Percentiles rank a stretch among this genome's conserved stretches.
These are phyloP conservation scores for Tolypocladium endophyticum DNA, from an alignment of 2,329 filamentous ascomycete genomes.

Conservation along the genomic window DNA sequence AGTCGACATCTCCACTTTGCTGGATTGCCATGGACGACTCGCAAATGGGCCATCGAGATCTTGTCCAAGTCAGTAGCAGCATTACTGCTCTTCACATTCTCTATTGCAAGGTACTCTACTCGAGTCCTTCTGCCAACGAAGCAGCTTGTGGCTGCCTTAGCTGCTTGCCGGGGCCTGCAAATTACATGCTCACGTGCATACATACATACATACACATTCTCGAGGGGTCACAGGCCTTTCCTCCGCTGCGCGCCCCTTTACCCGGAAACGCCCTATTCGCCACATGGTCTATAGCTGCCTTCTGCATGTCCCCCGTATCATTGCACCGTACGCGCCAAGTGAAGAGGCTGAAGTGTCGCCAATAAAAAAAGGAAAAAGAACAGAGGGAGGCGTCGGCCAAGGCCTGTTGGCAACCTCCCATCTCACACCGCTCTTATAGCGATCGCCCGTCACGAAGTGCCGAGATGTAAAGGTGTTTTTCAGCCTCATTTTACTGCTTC, in stretches of 20 bases:
- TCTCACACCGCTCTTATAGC: background rate
- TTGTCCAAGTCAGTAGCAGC: background rate
- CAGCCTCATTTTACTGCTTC: slow-evolving; percentile 1
- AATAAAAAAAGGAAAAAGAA: background rate
- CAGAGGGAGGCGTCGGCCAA: background rate
- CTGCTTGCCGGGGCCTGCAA: background rate
- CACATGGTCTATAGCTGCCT: background rate
- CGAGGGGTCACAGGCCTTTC: background rate
- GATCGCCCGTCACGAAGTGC: background rate
- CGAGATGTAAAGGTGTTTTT: background rate
- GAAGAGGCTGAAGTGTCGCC: background rate
- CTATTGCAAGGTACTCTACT: too few species aligned
- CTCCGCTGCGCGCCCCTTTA: background rate
- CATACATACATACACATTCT: background rate
- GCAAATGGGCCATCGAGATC: background rate
- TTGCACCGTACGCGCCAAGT: background rate
- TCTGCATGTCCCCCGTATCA: background rate
- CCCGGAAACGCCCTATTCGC: slow-evolving; percentile 2
- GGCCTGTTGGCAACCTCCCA: background rate
- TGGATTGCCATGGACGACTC: background rate
- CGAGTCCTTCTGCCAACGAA: background rate
- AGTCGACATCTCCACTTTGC: background rate
- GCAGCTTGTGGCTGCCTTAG: background rate
- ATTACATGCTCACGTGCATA: background rate
- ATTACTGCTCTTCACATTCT: background rate